Percentiles rank a stretch among this genome's conserved stretches.
Evolutionary conservation across 352 stramenopile species (phyloP).

Genomic region (Phytophthora ramorum): DNA sequence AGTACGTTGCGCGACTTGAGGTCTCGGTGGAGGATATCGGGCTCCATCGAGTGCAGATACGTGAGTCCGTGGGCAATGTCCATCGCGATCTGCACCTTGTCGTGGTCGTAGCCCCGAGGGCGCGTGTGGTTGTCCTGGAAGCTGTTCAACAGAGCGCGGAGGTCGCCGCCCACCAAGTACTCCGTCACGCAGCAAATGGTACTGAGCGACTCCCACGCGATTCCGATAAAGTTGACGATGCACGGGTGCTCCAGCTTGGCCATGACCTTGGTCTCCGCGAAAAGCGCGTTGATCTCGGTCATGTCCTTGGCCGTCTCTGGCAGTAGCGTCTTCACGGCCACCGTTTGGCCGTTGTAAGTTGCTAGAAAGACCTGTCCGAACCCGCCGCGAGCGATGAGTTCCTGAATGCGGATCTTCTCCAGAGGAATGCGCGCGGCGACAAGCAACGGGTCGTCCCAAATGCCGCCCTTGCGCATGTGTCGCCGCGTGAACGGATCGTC

Average conservation of each 20-base stretch:
- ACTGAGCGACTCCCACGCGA: conserved; percentile 61
- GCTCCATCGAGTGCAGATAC: conserved; percentile 62
- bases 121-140: conserved; percentile 34
- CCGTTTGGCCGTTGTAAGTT: conserved; percentile 48
- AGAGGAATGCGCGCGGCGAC: conserved; percentile 50
- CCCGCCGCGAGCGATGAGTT: conserved; percentile 53
- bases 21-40: conserved; percentile 64
- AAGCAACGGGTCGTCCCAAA: conserved; percentile 52
- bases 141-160: conserved; percentile 47
- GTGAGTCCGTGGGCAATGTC: conserved; percentile 49
- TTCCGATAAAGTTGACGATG: conserved; percentile 71
- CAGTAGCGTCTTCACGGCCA: conserved; percentile 69
- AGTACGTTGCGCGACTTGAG: conserved; percentile 87
- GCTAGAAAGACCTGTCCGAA: conserved; percentile 63
- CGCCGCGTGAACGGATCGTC: conserved; percentile 30
- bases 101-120: conserved; percentile 46
- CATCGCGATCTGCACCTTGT: conserved; percentile 63
- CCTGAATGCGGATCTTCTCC: conserved; percentile 48
- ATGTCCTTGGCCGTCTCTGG: conserved; percentile 58
- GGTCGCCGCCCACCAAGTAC: conserved; percentile 54
- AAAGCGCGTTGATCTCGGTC: conserved; percentile 57
- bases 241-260: conserved; percentile 61
- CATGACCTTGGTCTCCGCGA: conserved; percentile 67
- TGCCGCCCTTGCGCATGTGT: conserved; percentile 36
- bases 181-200: conserved; percentile 58